A percentile compares a stretch with the other conserved stretches of the same genome.
These are phyloP conservation scores for Xylaria hypoxylon DNA, from an alignment of 2,329 filamentous ascomycete species.

Conservation along the genomic window DNA sequence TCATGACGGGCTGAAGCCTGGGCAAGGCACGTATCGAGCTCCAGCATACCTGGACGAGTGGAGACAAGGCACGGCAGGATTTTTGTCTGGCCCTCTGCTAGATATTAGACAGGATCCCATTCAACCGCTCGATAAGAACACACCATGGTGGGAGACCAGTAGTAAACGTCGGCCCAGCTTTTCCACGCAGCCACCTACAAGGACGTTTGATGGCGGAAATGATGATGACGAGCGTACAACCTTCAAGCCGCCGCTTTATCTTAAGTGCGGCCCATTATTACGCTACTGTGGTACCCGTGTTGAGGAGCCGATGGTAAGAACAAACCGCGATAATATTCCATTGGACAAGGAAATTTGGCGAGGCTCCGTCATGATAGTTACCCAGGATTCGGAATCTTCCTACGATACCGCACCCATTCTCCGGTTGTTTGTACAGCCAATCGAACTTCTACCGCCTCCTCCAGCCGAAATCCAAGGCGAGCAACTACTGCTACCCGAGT, in stretches of 20 bases:
- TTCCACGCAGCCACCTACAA: conserved; percentile 63
- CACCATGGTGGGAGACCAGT: conserved; percentile 82
- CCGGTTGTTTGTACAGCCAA: conserved; percentile 86
- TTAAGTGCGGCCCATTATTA: conserved; percentile 91
- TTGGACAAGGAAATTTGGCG: conserved; percentile 85
- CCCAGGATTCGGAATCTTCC: conserved; percentile 82
- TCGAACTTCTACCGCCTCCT: conserved; percentile 83
- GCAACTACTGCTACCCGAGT: conserved; percentile 77
- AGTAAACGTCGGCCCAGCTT: conserved; percentile 61
- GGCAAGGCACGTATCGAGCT: conserved; percentile 68
- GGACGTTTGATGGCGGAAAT: conserved; percentile 75
- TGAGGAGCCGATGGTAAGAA: conserved; percentile 63
- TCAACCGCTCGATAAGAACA: conserved; percentile 60
- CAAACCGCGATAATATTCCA: conserved; percentile 51
- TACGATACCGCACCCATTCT: conserved; percentile 84
- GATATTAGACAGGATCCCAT: conserved; percentile 62
- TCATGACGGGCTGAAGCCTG: conserved; percentile 55
- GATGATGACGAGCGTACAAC: conserved; percentile 74
- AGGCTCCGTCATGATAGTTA: conserved; percentile 96
- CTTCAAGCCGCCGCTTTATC: conserved; percentile 85
- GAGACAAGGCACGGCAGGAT: conserved; percentile 74
- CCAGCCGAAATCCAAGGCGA: conserved; percentile 75
- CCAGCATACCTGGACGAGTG: conserved; percentile 76
- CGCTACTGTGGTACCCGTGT: conserved; percentile 86
- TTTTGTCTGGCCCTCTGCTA: conserved; percentile 68